These are phyloP conservation scores for Leccinum truebloodii DNA, from an alignment of 768 basidiomycete genomes.

Conservation along the genomic window DNA sequence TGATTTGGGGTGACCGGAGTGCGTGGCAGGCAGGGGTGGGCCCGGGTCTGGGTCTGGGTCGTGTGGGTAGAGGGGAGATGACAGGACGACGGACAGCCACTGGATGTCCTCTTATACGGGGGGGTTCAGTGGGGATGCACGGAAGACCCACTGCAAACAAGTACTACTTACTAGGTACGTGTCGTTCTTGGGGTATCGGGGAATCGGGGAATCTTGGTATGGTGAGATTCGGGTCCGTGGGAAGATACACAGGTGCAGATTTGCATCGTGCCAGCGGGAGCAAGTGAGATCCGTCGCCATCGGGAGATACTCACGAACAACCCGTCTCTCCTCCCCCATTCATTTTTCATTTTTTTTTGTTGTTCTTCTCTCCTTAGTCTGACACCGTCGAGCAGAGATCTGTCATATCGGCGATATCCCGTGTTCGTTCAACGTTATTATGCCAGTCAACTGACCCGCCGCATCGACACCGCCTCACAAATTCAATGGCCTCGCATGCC, in stretches of 20 bases:
- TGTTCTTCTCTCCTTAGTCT: not conserved
- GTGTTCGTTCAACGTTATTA: slow-evolving; percentile 17
- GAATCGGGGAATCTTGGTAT: slow-evolving; percentile 31
- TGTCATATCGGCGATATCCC: slow-evolving; percentile 22
- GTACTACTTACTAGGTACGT: slow-evolving; percentile 18
- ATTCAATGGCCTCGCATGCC: slow-evolving; percentile 45
- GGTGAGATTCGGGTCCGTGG: slow-evolving; percentile 24
- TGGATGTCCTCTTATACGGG: slow-evolving; percentile 22
- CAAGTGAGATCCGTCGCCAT: slow-evolving; percentile 56
- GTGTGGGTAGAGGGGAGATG: slow-evolving; percentile 29
- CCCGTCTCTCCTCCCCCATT: slow-evolving; percentile 8
- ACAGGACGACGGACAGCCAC: slow-evolving; percentile 24
- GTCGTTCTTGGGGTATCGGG: slow-evolving; percentile 26
- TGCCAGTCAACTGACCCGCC: slow-evolving; percentile 2
- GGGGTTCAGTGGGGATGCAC: not conserved
- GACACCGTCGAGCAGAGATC: slow-evolving; percentile 15
- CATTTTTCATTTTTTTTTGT: slow-evolving; percentile 20
- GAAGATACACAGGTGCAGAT: slow-evolving; percentile 31
- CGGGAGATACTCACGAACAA: slow-evolving; percentile 51
- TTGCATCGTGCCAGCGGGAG: slow-evolving; percentile 34
- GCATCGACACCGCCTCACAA: slow-evolving; percentile 6
- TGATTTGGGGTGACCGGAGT: slow-evolving; percentile 26
- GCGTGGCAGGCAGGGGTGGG: slow-evolving; percentile 18
- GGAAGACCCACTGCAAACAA: slow-evolving; percentile 12
- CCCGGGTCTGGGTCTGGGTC: slow-evolving; percentile 21